Evolutionary conservation across 352 stramenopile species (phyloP), one percentile per base, ranked within the genome.

Genomic region (Phytopythium aichiense): DNA sequence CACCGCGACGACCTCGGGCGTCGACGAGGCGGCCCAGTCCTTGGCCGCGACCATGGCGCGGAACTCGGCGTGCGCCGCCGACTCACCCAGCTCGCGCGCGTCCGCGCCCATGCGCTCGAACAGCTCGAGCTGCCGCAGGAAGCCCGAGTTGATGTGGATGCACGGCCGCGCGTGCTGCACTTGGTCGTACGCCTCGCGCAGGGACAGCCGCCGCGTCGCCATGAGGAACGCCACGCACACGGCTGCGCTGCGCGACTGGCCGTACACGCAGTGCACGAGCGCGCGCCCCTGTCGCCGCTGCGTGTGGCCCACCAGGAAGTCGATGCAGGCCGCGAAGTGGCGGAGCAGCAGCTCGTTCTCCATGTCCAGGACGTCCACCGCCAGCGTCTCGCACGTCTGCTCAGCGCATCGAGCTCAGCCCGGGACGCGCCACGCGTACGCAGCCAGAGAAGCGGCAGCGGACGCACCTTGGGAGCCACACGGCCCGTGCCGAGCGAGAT

Each of bases 161-260:
- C 86, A 94, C 20, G 79, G 77, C 12, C 86, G 68, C 56, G 81
- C 81, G 45, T 56, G 52, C 37, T 89, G 73, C 45, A 94, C 83
- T 7, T 67, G 51, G 33, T 88, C 65, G 59, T 89, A 94, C 18
- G 77, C 80, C 28, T 73, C 73, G 16, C 65, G 33, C 38, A 91
- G 58, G 33, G 73, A 56, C 52, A 88, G 55, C 15, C 56, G 60
- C 38, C 66, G 65, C 12, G 56, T 65, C 18, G 69, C 67, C 86
- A 94, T 94, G 51, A 93, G 56, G 68, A 76, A 93, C 30, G 86
- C 86, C 23, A 94, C 77, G 53, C 81, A 91, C 48, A 93, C 72
- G 18, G 81, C 63, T 38, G 81, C 84, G 45, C 81, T 92, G 49
- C 86, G 79, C 11, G 81, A 92, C 61, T 94, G 86, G 23, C 86